Percentiles rank a stretch among this genome's conserved stretches.
Conservation (phyloP, 139 green algal species). For the Pseudopediastrum boryanum region DNA sequence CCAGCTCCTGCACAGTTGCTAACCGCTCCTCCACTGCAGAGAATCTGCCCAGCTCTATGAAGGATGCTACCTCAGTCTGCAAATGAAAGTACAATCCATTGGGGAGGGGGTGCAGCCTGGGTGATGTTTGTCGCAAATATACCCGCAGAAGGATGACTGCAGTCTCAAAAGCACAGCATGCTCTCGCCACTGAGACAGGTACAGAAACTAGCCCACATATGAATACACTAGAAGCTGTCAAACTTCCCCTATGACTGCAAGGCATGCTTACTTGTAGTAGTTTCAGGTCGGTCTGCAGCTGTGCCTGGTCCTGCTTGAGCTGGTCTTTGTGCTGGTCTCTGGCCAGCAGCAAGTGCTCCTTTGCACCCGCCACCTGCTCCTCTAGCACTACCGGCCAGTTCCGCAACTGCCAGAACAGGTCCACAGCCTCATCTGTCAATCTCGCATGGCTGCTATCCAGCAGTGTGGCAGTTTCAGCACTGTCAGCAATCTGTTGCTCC, state of each 20-base stretch:
- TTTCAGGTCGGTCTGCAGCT: slow-evolving; percentile 50
- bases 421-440: slow-evolving; percentile 41
- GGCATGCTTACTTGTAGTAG: slow-evolving; percentile 2
- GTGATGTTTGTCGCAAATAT: no score
- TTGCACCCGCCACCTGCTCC: slow-evolving; percentile 19
- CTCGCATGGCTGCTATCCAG: slow-evolving; percentile 51
- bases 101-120: no score
- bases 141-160: no score
- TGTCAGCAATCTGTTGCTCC: slow-evolving; percentile 48
- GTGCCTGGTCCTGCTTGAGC: slow-evolving; percentile 47
- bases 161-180: no score
- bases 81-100: neutral
- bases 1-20: slow-evolving; percentile 63
- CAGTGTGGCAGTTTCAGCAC: slow-evolving; percentile 13
- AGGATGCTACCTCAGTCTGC: slow-evolving; percentile 61
- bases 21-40: slow-evolving; percentile 65
- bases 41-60: slow-evolving; percentile 57
- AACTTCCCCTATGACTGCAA: neutral
- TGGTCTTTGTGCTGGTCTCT: slow-evolving; percentile 50
- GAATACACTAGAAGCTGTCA: no score
- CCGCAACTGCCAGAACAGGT: slow-evolving; percentile 63
- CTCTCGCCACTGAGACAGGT: no score
- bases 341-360: slow-evolving; percentile 31
- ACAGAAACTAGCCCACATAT: no score
- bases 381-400: slow-evolving; percentile 59